Base-by-base conservation (phyloP, 2,329 filamentous ascomycete species). In the Penicillium brasilianum region DNA sequence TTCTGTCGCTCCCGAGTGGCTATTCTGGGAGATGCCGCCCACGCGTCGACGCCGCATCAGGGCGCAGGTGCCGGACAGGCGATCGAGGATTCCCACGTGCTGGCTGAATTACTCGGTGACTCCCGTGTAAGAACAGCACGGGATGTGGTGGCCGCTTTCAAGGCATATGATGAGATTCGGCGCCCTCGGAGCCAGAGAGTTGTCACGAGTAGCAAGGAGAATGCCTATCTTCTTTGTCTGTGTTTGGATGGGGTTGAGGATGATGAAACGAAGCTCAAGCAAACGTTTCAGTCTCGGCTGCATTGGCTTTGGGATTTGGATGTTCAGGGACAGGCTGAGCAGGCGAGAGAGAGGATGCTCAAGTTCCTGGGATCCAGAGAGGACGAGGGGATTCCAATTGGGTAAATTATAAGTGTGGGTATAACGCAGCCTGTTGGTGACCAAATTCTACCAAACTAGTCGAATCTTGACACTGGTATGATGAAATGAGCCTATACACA, bases 111-210 rank as follows among this genome's bases (percentile, higher is more conserved):
- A 0, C 73, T 88, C 0, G 79, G 77, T 0, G 76, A 82, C 36
- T 5, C 58, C 2, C 60, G 66, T 7, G 74, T 81, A 2, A 59
- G 64, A 0, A 72, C 63, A 0, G 61, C 66, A 0, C 59, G 67
- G 0, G 77, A 82, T 8, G 70, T 84, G 0, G 72, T 78, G 6
- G 76, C 74, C 0, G 85, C 77, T 0, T 85, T 88, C 49, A 73
- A 74, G n/a, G 80, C 80, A 0, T 87, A 84, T 48, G 84, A 87
- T 63, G 72, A 71, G 10, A 73, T 81, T 3, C 76, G 86, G 0
- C 74, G 84, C 3, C 77, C 81, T 10, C 72, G 84, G 9, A 80
- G 78, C 9, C 82, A 85, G 60, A 79, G 78, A 69, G 71, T 86
- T 0, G 83, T 86, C 0, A 72, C 77, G 5, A 85, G 79, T 53